Evolutionary conservation across 495 filamentous ascomycete species (phyloP), one percentile per base, ranked within the genome.

Genomic region (Penicillium egyptiacum): DNA sequence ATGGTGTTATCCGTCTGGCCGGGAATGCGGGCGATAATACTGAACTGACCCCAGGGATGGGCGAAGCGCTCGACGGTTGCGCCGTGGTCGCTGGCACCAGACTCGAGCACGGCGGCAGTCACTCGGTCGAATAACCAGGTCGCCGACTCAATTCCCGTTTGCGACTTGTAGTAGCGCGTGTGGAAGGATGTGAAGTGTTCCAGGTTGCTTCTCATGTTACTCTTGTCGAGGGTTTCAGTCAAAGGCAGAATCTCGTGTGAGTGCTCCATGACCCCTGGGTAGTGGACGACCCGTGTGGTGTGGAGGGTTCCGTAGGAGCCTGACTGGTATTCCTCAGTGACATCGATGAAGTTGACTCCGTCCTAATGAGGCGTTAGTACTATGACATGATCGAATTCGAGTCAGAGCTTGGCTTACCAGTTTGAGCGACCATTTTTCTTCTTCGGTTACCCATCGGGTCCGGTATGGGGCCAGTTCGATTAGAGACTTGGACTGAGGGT

Each of bases 311-410:
- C 67, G 48, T 71, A 68, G 43, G 59, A 59, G 5, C 74, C 75
- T 16, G 73, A 65, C 40, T 73, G 71, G 31, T 63, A 68, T 50
- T 78, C 76, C 44, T 89, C 82, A 53, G 94, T 96, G 63, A 98
- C 89, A 72, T 98, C 94, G 80, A 98, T 96, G 77, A 98, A 98
- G 61, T 87, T 91, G 43, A 85, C 76, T 48, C 91, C 90, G 62
- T 88, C 78, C 93, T 96, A 58, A n/a, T 63, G 16, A 22, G 5
- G 16, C 8, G 10, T 44, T 41, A 45, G 25, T 41, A 25, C 37
- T 2, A 40, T 42, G 45, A 25, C 14, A 30, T 17, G 30, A 4
- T n/a, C 28, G 6, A 10, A 30, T 30, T 19, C 10, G 1, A 20
- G 5, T 12, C 1, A 19, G 6, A 20, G 6, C 3, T 30, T 17